A percentile compares a stretch with the other conserved stretches of the same genome.
phyloP scores from a whole-genome alignment of 2,329 filamentous ascomycete species.

The Periconia sp. region DNA sequence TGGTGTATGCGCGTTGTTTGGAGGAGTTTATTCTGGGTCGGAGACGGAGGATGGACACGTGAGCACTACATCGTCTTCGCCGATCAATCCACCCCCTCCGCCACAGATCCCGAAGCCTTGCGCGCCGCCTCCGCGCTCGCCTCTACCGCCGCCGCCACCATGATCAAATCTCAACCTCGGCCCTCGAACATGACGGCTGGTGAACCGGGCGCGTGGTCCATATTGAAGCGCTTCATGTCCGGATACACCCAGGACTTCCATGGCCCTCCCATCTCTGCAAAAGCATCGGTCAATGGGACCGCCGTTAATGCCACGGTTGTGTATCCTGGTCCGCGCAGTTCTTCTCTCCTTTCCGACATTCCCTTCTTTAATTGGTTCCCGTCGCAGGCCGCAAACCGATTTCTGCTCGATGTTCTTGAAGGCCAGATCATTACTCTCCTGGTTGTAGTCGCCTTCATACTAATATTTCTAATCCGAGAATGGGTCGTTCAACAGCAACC shows the following conservation, averaged over 20 bases:
- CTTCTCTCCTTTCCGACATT: constrained; percentile 58
- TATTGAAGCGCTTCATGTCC: constrained; percentile 49
- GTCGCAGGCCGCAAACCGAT: constrained; percentile 72
- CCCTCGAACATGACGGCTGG: constrained; percentile 45
- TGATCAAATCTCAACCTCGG: constrained; percentile 41
- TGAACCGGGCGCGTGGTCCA: constrained; percentile 50
- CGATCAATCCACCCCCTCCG: not conserved
- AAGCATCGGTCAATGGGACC: constrained; percentile 23
- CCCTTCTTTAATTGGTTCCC: constrained; percentile 53
- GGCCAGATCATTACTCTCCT: constrained; percentile 91
- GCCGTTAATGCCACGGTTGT: constrained; percentile 30
- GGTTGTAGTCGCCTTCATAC: constrained; percentile 89
- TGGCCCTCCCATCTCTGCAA: constrained; percentile 24
- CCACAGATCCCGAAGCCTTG: constrained; percentile 19
- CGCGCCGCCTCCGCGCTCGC: constrained; percentile 22
- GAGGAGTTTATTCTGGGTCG: constrained; percentile 93
- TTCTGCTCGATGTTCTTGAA: constrained; percentile 81
- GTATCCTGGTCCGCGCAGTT: constrained; percentile 24
- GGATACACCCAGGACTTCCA: constrained; percentile 21
- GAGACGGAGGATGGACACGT: constrained; percentile 69
- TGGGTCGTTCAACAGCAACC: constrained; percentile 99
- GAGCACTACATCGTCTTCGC: constrained; percentile 28
- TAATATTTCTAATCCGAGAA: constrained; percentile 95
- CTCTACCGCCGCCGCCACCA: constrained; percentile 16
- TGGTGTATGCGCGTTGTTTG: constrained; percentile 90